Conservation (phyloP, 306 rosid species). For the Geum urbanum region DNA sequence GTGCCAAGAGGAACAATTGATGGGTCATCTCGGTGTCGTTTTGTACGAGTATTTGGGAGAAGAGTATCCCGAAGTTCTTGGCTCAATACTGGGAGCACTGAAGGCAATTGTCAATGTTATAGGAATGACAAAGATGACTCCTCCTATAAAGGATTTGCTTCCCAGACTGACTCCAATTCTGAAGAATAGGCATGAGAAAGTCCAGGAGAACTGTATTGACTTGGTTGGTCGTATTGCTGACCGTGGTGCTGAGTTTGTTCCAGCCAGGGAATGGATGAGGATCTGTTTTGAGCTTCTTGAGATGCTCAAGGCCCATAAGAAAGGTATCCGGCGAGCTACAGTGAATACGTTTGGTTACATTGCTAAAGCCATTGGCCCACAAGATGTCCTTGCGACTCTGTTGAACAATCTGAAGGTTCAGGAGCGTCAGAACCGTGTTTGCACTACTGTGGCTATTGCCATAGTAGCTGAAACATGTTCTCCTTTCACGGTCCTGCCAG, state of each 20-base stretch:
- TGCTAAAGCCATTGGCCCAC: constrained; percentile 96
- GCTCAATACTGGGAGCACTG: constrained; percentile 89
- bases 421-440: constrained; percentile 94
- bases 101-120: constrained; percentile 96
- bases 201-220: constrained; percentile 94
- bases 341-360: constrained; percentile 91
- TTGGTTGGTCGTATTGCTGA: constrained; percentile 96
- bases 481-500: constrained; percentile 87
- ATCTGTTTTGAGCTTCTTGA: constrained; percentile 96
- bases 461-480: constrained; percentile 97
- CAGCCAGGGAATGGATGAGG: constrained; percentile 98
- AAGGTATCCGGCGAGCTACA: constrained; percentile 87
- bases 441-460: constrained; percentile 93
- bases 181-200: constrained; percentile 96
- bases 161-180: constrained; percentile 91
- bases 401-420: constrained; percentile 87
- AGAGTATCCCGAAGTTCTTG: constrained; percentile 93
- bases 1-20: constrained; percentile 92
- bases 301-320: constrained; percentile 97
- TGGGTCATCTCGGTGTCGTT: constrained; percentile 99
- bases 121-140: constrained; percentile 99
- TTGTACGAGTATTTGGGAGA: constrained; percentile 93
- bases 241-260: constrained; percentile 96
- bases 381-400: constrained; percentile 81
- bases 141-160: constrained; percentile 92